Evolutionary conservation across 78 protist species (phyloP), one percentile per base, ranked within the genome.

Genomic region (Abeoforma whisleri): DNA sequence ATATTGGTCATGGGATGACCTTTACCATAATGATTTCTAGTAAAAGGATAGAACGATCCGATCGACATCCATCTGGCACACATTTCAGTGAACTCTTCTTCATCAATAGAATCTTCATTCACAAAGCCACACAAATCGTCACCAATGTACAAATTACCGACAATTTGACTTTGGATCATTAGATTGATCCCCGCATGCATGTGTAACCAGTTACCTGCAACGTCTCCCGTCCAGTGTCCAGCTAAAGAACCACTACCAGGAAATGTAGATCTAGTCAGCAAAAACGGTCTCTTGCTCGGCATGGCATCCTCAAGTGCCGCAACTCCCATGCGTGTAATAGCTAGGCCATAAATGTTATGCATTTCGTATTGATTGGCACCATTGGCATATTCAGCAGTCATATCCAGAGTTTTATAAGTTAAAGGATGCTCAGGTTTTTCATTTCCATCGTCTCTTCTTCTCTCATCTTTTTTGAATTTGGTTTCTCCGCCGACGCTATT

Each of bases 181-280:
- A 48, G 25, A 48, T 74, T 35, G 23, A 74, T 25, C 28, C 79
- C 79, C 23, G 75, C 36, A 30, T 30, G 23, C 23, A 37, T 37
- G 75, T 74, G 79, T 30, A 37, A 35, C 79, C 79, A 74, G 79
- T 74, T 74, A 48, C 79, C 79, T 28, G 36, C 79, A 74, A 37
- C 36, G 36, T 74, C 79, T 22, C 79, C 79, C 25, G 33, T 74
- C 79, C 79, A 74, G 25, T 35, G 33, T 22, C 79, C 79, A 74
- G 75, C 33, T 25, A 74, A 74, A 30, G 57, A n/a, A 22, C 79
- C 79, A 25, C 75, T 37, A 22, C 79, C 79, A 0, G 79, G 36
- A 48, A 74, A 74, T 48, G 79, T 74, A 37, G 79, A 74, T 25
- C 79, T 22, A 37, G 79, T 74, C 79, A 74, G 28, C 23, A 74